Evolutionary conservation across 1,284 basidiomycete genomes (phyloP).

Genomic region (Moesziomyces aphidis): DNA sequence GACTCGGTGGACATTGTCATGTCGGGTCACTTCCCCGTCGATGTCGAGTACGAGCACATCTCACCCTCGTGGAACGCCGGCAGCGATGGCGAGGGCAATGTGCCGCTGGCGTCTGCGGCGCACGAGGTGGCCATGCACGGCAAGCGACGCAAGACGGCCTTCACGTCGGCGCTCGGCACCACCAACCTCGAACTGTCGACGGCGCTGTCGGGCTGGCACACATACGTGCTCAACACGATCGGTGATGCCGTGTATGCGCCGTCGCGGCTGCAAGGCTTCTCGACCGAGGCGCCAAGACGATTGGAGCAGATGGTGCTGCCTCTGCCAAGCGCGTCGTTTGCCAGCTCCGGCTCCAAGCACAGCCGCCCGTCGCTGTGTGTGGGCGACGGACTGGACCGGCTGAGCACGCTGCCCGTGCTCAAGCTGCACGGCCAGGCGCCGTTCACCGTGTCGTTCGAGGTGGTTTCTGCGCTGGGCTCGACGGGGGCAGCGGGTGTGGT

Average conservation of each 20-base stretch:
- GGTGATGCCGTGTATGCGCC: slow-evolving; percentile 79
- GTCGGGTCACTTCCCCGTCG: slow-evolving; percentile 72
- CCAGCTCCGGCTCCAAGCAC: slow-evolving; percentile 5
- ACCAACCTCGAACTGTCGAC: slow-evolving; percentile 88
- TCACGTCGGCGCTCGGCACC: slow-evolving; percentile 85
- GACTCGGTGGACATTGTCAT: slow-evolving; percentile 84
- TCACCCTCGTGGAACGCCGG: slow-evolving; percentile 33
- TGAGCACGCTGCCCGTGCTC: slow-evolving; percentile 69
- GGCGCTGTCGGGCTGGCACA: slow-evolving; percentile 80
- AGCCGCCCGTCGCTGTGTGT: slow-evolving; percentile 78
- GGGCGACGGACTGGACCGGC: slow-evolving; percentile 51
- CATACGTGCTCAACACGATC: slow-evolving; percentile 88
- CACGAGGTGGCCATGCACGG: slow-evolving; percentile 51
- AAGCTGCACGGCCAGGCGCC: slow-evolving; percentile 79
- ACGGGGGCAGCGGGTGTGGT: slow-evolving; percentile 69
- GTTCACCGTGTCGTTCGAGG: slow-evolving; percentile 84
- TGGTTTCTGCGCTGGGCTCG: slow-evolving; percentile 35
- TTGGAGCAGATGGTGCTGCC: slow-evolving; percentile 60
- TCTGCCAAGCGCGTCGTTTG: slow-evolving; percentile 48
- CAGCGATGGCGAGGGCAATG: slow-evolving; percentile 32
- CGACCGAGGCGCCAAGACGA: slow-evolving; percentile 69
- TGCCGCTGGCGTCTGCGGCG: slow-evolving; percentile 48
- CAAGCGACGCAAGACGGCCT: slow-evolving; percentile 69
- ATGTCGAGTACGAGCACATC: slow-evolving; percentile 51
- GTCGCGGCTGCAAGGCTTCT: slow-evolving; percentile 72